These are phyloP conservation scores for Suhomyces yuchorum DNA, from an alignment of 1,139 yeast genomes.

Conservation along the genomic window DNA sequence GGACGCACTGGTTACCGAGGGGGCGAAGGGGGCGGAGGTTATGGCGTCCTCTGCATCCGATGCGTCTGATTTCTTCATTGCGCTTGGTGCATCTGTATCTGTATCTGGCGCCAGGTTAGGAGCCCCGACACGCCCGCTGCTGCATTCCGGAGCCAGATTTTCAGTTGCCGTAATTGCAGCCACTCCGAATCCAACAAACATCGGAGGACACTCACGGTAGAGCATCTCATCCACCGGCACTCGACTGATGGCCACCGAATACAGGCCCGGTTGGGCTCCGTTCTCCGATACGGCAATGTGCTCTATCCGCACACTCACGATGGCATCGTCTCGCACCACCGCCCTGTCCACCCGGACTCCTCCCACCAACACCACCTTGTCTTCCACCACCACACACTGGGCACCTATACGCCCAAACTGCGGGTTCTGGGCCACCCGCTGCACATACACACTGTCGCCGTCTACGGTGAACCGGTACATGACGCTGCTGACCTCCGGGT, in stretches of 20 bases:
- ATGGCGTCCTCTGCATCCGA: neutral
- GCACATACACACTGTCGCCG: slow-evolving; percentile 13
- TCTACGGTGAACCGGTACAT: slow-evolving; percentile 36
- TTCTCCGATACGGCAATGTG: too few species aligned
- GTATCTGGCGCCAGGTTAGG: neutral
- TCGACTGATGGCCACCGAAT: slow-evolving; percentile 4
- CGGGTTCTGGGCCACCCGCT: slow-evolving; percentile 14
- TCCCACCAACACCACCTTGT: slow-evolving; percentile 53
- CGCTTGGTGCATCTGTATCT: neutral
- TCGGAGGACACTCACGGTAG: slow-evolving; percentile 48
- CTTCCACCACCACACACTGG: slow-evolving; percentile 27
- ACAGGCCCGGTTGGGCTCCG: too few species aligned
- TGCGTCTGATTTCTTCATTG: neutral
- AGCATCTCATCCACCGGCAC: slow-evolving; percentile 33
- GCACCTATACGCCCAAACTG: slow-evolving; percentile 53
- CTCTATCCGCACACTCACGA: too few species aligned
- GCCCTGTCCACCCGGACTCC: slow-evolving; percentile 54
- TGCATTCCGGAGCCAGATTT: neutral
- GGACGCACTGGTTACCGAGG: neutral
- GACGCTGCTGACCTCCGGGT: slow-evolving; percentile 36
- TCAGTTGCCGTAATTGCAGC: neutral
- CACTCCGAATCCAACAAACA: slow-evolving; percentile 62
- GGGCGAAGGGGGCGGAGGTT: neutral
- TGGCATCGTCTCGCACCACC: slow-evolving; percentile 37
- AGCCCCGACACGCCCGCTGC: neutral